phyloP scores from a whole-genome alignment of 2,329 filamentous ascomycete genomes.

The Aspergillus puulaauensis region DNA sequence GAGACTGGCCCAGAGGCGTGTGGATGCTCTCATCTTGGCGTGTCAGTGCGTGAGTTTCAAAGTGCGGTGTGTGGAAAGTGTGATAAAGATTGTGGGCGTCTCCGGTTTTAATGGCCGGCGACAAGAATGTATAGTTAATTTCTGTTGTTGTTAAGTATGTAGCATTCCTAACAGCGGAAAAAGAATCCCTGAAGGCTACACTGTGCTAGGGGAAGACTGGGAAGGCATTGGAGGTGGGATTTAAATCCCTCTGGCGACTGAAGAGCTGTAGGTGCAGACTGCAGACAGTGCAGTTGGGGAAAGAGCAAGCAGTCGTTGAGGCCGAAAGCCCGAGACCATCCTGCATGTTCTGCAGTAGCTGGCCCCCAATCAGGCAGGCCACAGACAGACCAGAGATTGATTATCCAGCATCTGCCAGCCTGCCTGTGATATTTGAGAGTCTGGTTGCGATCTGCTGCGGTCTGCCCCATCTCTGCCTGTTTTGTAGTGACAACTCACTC shows the following conservation, averaged over 20 bases:
- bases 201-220: not conserved
- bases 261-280: not conserved
- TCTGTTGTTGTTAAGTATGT: not conserved
- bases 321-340: not conserved
- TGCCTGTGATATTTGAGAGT: no score
- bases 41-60: not conserved
- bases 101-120: not conserved
- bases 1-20: not conserved
- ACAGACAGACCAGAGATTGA: no score
- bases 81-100: not conserved
- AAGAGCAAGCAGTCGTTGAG: not conserved
- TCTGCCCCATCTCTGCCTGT: no score
- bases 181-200: not conserved
- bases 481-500: no score
- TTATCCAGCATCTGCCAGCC: no score
- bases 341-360: no score
- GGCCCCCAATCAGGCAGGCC: no score
- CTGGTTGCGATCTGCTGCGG: no score
- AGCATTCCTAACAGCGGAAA: not conserved
- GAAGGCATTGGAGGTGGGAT: not conserved
- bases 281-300: not conserved
- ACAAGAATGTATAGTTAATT: slow-evolving; percentile 2
- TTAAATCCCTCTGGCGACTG: not conserved
- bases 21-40: not conserved
- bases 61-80: not conserved